phyloP scores from a whole-genome alignment of 257 asterid genomes.

The Nicotiana tabacum region DNA sequence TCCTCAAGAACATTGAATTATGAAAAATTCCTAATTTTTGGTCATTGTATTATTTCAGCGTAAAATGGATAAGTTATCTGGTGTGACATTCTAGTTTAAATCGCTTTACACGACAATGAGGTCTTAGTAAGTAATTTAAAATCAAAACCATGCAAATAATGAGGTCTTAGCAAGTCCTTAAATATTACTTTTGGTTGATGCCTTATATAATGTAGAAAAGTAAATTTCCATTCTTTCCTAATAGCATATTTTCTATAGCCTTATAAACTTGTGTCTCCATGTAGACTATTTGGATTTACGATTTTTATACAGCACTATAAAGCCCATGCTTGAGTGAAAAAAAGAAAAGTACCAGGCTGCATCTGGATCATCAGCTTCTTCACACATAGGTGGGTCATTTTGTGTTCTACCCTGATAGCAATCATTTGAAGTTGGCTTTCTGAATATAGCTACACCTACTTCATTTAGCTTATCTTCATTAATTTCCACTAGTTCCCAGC shows the following conservation, averaged over 20 bases:
- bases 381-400: conserved; percentile 33
- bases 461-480: conserved; percentile 24
- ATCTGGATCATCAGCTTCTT: conserved; percentile 30
- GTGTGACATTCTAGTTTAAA: not conserved
- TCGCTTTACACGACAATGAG: not conserved
- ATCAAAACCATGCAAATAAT: not conserved
- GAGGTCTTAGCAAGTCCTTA: not conserved
- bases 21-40: not conserved
- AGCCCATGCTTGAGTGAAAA: not conserved
- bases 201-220: not conserved
- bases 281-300: not conserved
- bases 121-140: not conserved
- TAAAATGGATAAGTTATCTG: not conserved
- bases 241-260: not conserved
- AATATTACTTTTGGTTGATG: not conserved
- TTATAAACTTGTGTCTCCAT: not conserved
- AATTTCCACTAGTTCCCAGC: conserved; percentile 25
- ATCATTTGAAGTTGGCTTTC: conserved; percentile 32
- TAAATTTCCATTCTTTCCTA: not conserved
- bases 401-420: conserved; percentile 27
- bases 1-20: not conserved
- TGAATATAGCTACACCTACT: conserved; percentile 29
- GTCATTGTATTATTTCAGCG: not conserved
- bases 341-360: conserved; percentile 26
- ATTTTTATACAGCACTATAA: not conserved